Evolutionary conservation across 371 early-diverging fungal species (phyloP).

Genomic region (Saksenaea oblongispora): DNA sequence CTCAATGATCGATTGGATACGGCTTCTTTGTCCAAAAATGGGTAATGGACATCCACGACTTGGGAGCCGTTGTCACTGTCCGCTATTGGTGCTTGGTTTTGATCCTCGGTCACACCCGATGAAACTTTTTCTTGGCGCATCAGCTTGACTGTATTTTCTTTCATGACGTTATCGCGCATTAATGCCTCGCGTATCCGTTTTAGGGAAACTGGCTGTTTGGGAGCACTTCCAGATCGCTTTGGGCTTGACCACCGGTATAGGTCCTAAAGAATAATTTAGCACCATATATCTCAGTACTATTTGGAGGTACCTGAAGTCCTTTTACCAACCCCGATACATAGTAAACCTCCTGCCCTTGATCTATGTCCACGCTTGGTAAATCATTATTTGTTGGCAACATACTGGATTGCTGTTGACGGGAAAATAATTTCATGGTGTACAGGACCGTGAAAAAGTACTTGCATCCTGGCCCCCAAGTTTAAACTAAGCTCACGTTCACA

Average conservation of each 20-base stretch:
- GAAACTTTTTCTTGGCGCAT: neutral
- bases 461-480: conserved; percentile 7
- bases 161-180: neutral
- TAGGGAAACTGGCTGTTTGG: conserved; percentile 1
- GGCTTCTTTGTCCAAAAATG: conserved; percentile 6
- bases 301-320: neutral
- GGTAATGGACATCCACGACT: conserved; percentile 14
- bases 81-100: conserved; percentile 1
- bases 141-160: neutral
- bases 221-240: neutral
- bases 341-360: conserved; percentile 4
- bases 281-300: neutral
- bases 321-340: conserved; percentile 10
- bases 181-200: neutral
- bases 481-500: conserved; percentile 1
- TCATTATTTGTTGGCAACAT: neutral
- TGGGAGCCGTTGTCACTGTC: neutral
- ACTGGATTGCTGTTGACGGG: neutral
- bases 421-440: conserved; percentile 6
- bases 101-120: conserved; percentile 5
- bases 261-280: neutral
- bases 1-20: conserved; percentile 11
- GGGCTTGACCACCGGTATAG: conserved; percentile 5
- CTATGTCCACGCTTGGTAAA: neutral
- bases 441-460: neutral